Evolutionary conservation across 2,329 filamentous ascomycete genomes (phyloP), one percentile per base, ranked within the genome.

Genomic region (Ophiosphaerella narmari): DNA sequence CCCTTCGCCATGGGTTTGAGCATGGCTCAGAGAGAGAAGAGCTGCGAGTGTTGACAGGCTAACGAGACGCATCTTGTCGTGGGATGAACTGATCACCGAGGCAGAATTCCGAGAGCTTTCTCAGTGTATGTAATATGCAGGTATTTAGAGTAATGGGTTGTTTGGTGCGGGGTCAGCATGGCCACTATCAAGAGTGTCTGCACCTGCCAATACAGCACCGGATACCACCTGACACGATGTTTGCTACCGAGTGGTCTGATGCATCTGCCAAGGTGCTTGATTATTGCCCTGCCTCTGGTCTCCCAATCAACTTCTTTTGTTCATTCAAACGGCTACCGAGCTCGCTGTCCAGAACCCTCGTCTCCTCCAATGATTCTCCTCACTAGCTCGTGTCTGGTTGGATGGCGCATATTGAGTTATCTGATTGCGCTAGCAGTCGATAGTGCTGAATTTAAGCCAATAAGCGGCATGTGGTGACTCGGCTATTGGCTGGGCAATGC

Each of bases 1-100:
- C n/a, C 59, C 63, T n/a, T 59, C 55, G 24, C 65, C 65, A 56
- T 68, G 65, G 18, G 53, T 57, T 32, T 65, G 59, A 7, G 57
- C 62, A 29, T n/a, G 35, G n/a, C 31, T 52, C 33, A 50, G 26
- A 29, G 26, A 7, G 11, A 29, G 26, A 29, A 29, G 26, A 29
- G 26, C 26, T 29, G 26, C 11, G 11, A 32, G 47, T 24, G 1
- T 55, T 18, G 12, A 36, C 5, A 18, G 18, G 13, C 24, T 39
- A 21, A 8, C 11, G 26, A 29, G 26, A n/a, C 45, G 54, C 57
- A 60, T 60, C 16, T 41, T 50, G 43, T 18, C 36, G 26, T 26
- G 11, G 12, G 40, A 24, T 14, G 13, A 29, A 29, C 26, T 29
- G 11, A 29, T 29, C 26, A 29, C 13, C 13, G 14, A 13, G 24